Evolutionary conservation across 2,329 filamentous ascomycete genomes (phyloP), one percentile per base, ranked within the genome.

Genomic region (Botrytis sinoallii): DNA sequence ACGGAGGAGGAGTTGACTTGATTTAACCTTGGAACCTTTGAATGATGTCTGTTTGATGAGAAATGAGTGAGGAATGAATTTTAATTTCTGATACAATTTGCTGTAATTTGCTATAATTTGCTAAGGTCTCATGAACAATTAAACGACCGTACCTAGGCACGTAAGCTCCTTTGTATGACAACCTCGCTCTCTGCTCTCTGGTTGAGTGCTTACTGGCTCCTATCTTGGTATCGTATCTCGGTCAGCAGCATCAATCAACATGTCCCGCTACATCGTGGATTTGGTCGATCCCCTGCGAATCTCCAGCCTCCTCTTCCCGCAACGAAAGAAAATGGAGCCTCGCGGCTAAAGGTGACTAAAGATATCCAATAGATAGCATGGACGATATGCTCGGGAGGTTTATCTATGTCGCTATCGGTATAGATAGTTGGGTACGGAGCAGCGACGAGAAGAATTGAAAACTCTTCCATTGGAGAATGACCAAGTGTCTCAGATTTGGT

Each of bases 291-390:
- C 66, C 48, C 66, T 68, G 66, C 48, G 48, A 64, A 9, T 57
- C 66, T 68, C 66, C 66, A 68, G 66, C 66, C 66, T 68, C 66
- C 48, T 32, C 66, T 57, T 48, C 44, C 44, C 38, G 40, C 60
- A 67, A 3, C 18, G n/a, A 68, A 44, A 8, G 66, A 68, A 68
- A 57, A 38, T 68, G 46, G 65, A 68, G 66, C 66, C 66, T 68
- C 35, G 66, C 66, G 48, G 66, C 66, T 68, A 68, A 68, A 32
- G 25, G 66, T 35, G 63, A 38, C 35, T 57, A 42, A 68, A 57
- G 48, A 42, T 57, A 68, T 22, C 65, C 65, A 68, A 68, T 68
- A 68, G 65, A 57, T 55, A 40, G 46, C 35, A 29, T 32, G 20
- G 18, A 40, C 16, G 52, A 57, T 18, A 57, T 57, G 52, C 52